These are phyloP conservation scores for Moniliella sp. DNA, from an alignment of 1,284 basidiomycete genomes.

Conservation along the genomic window DNA sequence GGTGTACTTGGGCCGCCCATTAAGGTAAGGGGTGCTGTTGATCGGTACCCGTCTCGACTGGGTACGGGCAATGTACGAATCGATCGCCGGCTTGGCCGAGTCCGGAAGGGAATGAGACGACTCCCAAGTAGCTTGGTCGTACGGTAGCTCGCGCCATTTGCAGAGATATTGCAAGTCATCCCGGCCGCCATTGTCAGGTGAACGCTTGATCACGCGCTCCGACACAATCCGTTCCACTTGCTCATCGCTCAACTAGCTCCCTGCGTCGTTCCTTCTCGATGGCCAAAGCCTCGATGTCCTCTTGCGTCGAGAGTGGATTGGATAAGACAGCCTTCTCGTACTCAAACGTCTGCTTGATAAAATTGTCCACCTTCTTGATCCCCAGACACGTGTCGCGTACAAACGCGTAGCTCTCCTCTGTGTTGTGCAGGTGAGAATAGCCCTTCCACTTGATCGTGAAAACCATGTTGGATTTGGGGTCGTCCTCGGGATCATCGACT, in stretches of 20 bases:
- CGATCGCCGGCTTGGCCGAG: slow-evolving; percentile 46
- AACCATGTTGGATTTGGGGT: slow-evolving; percentile 33
- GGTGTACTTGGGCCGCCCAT: slow-evolving; percentile 57
- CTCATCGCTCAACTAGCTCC: slow-evolving; percentile 70
- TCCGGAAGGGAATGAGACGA: slow-evolving; percentile 1
- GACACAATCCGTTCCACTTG: slow-evolving; percentile 75
- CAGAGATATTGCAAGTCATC: slow-evolving; percentile 62
- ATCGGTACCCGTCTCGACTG: slow-evolving; percentile 61
- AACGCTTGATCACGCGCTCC: slow-evolving; percentile 46
- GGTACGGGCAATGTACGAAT: slow-evolving; percentile 57
- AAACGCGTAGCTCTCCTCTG: slow-evolving; percentile 86
- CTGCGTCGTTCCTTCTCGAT: slow-evolving; percentile 72
- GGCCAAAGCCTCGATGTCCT: slow-evolving; percentile 58
- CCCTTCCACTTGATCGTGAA: slow-evolving; percentile 37
- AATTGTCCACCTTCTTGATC: slow-evolving; percentile 92
- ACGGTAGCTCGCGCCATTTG: slow-evolving; percentile 89
- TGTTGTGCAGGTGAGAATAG: slow-evolving; percentile 48
- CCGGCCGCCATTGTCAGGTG: slow-evolving; percentile 42
- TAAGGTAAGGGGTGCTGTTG: slow-evolving; percentile 53
- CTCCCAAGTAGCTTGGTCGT: slow-evolving; percentile 93
- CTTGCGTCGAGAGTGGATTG: slow-evolving; percentile 50
- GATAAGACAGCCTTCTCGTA: slow-evolving; percentile 52
- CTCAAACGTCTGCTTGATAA: slow-evolving; percentile 59
- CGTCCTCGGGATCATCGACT: slow-evolving; percentile 31
- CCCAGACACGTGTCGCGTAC: slow-evolving; percentile 53